These are phyloP conservation scores for Thermomucor indicae-seudaticae DNA, from an alignment of 371 early-diverging fungal species.

Conservation along the genomic window DNA sequence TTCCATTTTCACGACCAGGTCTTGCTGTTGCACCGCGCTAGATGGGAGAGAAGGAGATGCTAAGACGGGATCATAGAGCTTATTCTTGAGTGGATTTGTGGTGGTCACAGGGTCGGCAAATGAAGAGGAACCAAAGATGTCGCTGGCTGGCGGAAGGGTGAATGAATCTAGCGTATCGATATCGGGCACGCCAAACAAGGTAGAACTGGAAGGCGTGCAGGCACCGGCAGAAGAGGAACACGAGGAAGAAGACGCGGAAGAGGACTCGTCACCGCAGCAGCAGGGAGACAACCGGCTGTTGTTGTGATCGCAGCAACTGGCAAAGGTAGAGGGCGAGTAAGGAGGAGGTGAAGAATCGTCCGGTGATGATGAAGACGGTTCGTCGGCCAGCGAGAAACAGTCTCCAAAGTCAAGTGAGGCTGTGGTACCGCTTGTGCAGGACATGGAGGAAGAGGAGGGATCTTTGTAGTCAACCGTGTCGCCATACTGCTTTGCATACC, in stretches of 20 bases:
- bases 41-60: constrained; percentile 21
- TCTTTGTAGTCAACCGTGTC: background rate
- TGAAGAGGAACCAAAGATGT: constrained; percentile 9
- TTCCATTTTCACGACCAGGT: constrained; percentile 22
- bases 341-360: constrained; percentile 1
- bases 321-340: background rate
- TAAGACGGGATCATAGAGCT: constrained; percentile 8
- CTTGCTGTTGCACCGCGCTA: constrained; percentile 20
- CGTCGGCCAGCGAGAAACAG: constrained; percentile 44
- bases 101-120: constrained; percentile 9
- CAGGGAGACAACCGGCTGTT: constrained; percentile 3
- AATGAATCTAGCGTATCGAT: constrained; percentile 30
- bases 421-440: constrained; percentile 32
- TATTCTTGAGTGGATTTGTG: background rate
- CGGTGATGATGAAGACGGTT: background rate
- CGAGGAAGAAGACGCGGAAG: no score
- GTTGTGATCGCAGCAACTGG: background rate
- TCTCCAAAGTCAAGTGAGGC: constrained; percentile 33
- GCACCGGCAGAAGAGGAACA: no score
- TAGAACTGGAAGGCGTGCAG: constrained; percentile 20
- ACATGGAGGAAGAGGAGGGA: constrained; percentile 10
- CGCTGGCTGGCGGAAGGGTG: constrained; percentile 29
- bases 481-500: constrained; percentile 15
- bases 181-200: constrained; percentile 14
- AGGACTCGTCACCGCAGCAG: constrained; percentile 19